phyloP scores from a whole-genome alignment of 768 basidiomycete genomes.

The Russula compacta region DNA sequence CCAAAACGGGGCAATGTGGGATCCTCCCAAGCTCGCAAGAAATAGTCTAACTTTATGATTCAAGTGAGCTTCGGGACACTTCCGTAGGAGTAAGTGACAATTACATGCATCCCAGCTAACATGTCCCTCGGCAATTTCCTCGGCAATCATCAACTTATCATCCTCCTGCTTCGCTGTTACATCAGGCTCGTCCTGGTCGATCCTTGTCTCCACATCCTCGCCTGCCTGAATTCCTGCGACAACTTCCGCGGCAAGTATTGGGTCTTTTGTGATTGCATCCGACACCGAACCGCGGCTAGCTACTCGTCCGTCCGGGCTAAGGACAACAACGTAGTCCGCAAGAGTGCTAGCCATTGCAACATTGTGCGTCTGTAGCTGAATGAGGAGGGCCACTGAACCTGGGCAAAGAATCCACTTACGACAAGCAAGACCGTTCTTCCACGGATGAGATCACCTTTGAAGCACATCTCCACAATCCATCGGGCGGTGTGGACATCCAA shows the following conservation, averaged over 20 bases:
- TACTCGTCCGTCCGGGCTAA: conserved; percentile 46
- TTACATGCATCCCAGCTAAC: conserved; percentile 40
- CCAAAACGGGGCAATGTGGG: conserved; percentile 28
- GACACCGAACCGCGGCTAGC: conserved; percentile 41
- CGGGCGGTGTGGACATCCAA: conserved; percentile 46
- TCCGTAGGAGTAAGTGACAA: conserved; percentile 10
- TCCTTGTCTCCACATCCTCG: conserved; percentile 24
- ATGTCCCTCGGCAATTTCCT: conserved; percentile 54
- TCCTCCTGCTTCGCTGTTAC: conserved; percentile 24
- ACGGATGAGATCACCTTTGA: conserved; percentile 38
- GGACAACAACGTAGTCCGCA: conserved; percentile 47
- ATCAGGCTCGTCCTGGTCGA: conserved; percentile 21
- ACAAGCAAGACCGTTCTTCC: conserved; percentile 47
- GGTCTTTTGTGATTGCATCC: conserved; percentile 37
- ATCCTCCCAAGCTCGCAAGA: conserved; percentile 23
- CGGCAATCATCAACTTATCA: conserved; percentile 55
- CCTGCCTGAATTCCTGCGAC: conserved; percentile 20
- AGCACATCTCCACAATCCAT: conserved; percentile 43
- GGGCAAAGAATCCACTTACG: conserved; percentile 26
- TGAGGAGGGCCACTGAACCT: neutral
- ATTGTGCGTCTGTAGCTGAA: conserved; percentile 38
- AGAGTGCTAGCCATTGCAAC: conserved; percentile 45
- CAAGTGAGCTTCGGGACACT: conserved; percentile 7
- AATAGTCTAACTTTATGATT: conserved; percentile 26
- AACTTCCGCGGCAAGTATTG: conserved; percentile 26